Evolutionary conservation across 2,329 filamentous ascomycete genomes (phyloP).

Genomic region (Colletotrichum liaoningense): DNA sequence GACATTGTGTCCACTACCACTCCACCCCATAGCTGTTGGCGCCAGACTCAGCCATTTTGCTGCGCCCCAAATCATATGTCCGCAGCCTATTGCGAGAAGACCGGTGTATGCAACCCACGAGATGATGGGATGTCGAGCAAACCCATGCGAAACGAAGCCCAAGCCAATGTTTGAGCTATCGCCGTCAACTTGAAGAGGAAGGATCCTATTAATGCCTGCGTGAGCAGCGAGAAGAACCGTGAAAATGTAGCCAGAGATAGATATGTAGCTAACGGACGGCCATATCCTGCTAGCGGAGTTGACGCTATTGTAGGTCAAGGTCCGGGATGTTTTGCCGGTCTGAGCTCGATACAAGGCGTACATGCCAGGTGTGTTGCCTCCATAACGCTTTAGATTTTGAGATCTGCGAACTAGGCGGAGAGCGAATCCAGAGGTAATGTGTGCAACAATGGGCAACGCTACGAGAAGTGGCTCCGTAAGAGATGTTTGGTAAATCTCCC

Average conservation of each 20-base stretch:
- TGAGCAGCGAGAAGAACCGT: slow-evolving; percentile 76
- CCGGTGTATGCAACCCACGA: slow-evolving; percentile 77
- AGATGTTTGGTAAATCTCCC: slow-evolving; percentile 90
- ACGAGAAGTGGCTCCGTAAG: slow-evolving; percentile 85
- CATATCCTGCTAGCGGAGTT: slow-evolving; percentile 59
- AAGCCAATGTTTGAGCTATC: slow-evolving; percentile 89
- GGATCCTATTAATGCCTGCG: slow-evolving; percentile 77
- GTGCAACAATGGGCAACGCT: slow-evolving; percentile 77
- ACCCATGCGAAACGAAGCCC: slow-evolving; percentile 86
- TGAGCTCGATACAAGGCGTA: slow-evolving; percentile 49
- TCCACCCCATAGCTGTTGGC: slow-evolving; percentile 65
- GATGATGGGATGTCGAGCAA: slow-evolving; percentile 75
- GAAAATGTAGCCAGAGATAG: slow-evolving; percentile 78
- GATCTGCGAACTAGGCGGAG: slow-evolving; percentile 80
- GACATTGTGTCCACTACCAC: slow-evolving; percentile 52
- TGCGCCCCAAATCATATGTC: slow-evolving; percentile 86
- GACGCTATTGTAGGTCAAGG: slow-evolving; percentile 40
- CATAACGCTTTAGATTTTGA: slow-evolving; percentile 80
- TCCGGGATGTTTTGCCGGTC: slow-evolving; percentile 46
- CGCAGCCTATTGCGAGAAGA: slow-evolving; percentile 75
- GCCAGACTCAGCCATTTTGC: slow-evolving; percentile 82
- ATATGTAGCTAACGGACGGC: slow-evolving; percentile 78
- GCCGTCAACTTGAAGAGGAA: slow-evolving; percentile 82
- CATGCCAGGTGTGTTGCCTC: slow-evolving; percentile 71
- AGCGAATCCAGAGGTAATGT: slow-evolving; percentile 81